phyloP scores from a whole-genome alignment of 2,329 filamentous ascomycete genomes.

The Scolecobasidium constrictum region DNA sequence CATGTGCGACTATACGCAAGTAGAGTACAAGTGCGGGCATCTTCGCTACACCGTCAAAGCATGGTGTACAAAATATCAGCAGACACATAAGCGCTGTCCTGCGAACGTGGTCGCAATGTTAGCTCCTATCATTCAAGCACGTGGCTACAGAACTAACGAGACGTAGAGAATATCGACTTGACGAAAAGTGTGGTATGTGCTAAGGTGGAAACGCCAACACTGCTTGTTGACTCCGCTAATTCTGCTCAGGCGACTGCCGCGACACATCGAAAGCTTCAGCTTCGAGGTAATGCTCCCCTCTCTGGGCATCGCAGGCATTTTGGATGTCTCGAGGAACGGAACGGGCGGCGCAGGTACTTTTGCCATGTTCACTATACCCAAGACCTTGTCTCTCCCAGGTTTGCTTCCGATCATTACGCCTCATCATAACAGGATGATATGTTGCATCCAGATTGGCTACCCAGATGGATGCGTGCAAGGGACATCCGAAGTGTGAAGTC shows the following conservation, averaged over 20 bases:
- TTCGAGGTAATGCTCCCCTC: slow-evolving; percentile 93
- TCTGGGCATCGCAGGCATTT: neutral
- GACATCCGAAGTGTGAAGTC: too few species aligned
- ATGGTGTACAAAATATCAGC: slow-evolving; percentile 44
- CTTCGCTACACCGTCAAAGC: slow-evolving; percentile 44
- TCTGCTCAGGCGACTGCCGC: slow-evolving; percentile 10
- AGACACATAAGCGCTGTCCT: slow-evolving; percentile 44
- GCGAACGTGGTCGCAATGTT: slow-evolving; percentile 44
- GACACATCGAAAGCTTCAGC: slow-evolving; percentile 8
- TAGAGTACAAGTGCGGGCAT: slow-evolving; percentile 46
- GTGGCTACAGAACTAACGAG: neutral
- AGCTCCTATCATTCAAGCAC: neutral
- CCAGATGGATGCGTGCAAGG: neutral
- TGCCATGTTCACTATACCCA: neutral
- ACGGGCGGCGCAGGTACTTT: neutral
- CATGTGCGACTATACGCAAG: slow-evolving; percentile 51
- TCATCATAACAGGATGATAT: neutral
- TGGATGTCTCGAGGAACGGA: neutral
- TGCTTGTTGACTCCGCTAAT: neutral
- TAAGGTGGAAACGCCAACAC: neutral
- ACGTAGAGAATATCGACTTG: slow-evolving; percentile 34
- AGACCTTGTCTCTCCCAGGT: neutral
- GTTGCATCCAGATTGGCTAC: too few species aligned
- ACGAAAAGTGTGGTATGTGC: slow-evolving; percentile 35
- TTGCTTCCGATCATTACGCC: neutral